phyloP scores from a whole-genome alignment of 176 grass and related monocot species.

The Poa pratensis region DNA sequence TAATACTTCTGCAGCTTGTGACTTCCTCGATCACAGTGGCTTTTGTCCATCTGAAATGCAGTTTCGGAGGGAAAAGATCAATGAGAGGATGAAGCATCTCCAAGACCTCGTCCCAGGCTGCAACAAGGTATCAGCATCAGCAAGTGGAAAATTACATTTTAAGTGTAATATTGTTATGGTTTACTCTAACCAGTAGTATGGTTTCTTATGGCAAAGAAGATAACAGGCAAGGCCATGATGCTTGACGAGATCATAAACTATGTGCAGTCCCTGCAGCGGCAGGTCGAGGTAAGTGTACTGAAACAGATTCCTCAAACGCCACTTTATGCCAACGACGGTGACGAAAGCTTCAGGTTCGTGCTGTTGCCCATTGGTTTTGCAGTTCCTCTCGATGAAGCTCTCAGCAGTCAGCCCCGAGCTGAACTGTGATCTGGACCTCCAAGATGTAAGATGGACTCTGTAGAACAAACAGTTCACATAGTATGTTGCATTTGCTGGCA shows the following conservation, averaged over 20 bases:
- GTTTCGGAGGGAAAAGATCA: slow-evolving; percentile 96
- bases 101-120: slow-evolving; percentile 95
- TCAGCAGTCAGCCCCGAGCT: slow-evolving; percentile 62
- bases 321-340: background rate
- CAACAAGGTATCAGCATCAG: slow-evolving; percentile 61
- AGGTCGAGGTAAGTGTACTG: slow-evolving; percentile 71
- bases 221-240: slow-evolving; percentile 96
- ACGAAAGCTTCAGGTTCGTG: background rate
- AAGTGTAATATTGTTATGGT: background rate
- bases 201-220: slow-evolving; percentile 52
- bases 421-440: slow-evolving; percentile 57
- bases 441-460: slow-evolving; percentile 66
- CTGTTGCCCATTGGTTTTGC: slow-evolving; percentile 28
- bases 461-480: background rate
- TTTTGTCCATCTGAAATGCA: slow-evolving; percentile 37
- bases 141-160: background rate
- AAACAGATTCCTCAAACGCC: background rate
- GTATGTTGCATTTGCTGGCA: background rate
- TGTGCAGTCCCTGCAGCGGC: slow-evolving; percentile 90
- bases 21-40: slow-evolving; percentile 7
- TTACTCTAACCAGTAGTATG: background rate
- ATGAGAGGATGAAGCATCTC: slow-evolving; percentile 93
- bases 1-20: background rate
- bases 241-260: slow-evolving; percentile 99
- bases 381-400: slow-evolving; percentile 98